phyloP scores from a whole-genome alignment of 257 asterid species.

The Asclepias syriaca region DNA sequence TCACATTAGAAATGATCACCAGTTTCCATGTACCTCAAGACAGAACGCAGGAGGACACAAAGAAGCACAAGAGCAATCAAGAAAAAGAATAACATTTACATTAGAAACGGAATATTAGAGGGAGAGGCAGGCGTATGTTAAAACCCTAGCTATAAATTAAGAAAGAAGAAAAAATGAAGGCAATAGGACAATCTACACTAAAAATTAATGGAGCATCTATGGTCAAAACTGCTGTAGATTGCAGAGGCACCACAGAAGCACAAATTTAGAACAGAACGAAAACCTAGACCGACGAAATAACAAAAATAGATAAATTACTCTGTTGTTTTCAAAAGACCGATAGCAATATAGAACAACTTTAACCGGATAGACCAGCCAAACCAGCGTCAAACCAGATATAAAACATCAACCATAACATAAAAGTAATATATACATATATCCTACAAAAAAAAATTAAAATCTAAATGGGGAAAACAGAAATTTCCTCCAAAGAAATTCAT shows the following conservation, averaged over 20 bases:
- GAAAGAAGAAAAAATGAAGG: no score
- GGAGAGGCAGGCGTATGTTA: neutral
- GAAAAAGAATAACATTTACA: neutral
- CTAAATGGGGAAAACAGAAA: neutral
- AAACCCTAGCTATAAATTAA: neutral
- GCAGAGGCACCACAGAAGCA: neutral
- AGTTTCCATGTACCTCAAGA: neutral
- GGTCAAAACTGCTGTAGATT: neutral
- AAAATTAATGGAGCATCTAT: neutral
- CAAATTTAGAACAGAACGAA: neutral
- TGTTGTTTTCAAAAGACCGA: neutral
- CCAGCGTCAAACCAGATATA: neutral
- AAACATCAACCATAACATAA: neutral
- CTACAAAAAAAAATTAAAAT: no score
- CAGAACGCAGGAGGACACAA: neutral
- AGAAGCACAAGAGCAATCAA: neutral
- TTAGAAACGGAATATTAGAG: neutral
- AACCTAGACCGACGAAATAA: slow-evolving; percentile 10
- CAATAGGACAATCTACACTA: neutral
- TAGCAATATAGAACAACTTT: neutral
- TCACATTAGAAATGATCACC: neutral
- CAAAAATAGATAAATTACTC: neutral
- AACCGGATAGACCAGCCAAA: neutral
- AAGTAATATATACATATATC: no score
- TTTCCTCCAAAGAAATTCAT: neutral